Conservation (phyloP, 176 grass and related monocot species). For the Carex parvula region DNA sequence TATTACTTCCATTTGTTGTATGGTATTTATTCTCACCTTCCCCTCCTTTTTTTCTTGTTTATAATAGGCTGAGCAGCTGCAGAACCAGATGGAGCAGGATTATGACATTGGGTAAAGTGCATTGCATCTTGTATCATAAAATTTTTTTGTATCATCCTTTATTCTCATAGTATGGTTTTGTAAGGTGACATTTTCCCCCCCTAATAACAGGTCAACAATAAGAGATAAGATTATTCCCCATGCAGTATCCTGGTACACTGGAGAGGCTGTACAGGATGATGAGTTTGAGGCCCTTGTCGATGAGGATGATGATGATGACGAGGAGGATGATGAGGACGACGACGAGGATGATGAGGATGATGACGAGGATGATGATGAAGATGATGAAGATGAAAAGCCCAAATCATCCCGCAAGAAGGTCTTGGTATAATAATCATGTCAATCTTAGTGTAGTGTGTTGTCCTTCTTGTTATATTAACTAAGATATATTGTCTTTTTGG, state of each 20-base stretch:
- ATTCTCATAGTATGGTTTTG: constrained; percentile 3
- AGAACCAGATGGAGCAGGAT: constrained; percentile 96
- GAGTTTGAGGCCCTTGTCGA: constrained; percentile 66
- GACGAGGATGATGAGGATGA: constrained; percentile 43
- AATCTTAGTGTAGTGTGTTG: not conserved
- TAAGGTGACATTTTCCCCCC: not conserved
- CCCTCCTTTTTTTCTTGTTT: not conserved
- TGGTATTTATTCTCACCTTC: not conserved
- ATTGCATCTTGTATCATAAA: not conserved
- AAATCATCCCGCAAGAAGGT: constrained; percentile 35
- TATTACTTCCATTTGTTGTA: not conserved
- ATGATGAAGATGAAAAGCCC: constrained; percentile 49
- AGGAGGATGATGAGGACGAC: constrained; percentile 20
- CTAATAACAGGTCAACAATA: constrained; percentile 62
- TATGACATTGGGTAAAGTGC: constrained; percentile 85
- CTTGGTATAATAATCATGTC: not conserved
- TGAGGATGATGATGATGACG: constrained; percentile 49
- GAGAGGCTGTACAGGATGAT: constrained; percentile 70
- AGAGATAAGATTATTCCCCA: constrained; percentile 96
- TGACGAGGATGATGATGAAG: constrained; percentile 39
- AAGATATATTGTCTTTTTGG: constrained; percentile 3
- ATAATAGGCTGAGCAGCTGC: constrained; percentile 80
- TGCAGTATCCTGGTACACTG: constrained; percentile 88
- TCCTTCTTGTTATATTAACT: not conserved
- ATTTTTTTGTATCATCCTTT: not conserved